phyloP scores from a whole-genome alignment of 345 rosid genomes.

The Citrus australasica region DNA sequence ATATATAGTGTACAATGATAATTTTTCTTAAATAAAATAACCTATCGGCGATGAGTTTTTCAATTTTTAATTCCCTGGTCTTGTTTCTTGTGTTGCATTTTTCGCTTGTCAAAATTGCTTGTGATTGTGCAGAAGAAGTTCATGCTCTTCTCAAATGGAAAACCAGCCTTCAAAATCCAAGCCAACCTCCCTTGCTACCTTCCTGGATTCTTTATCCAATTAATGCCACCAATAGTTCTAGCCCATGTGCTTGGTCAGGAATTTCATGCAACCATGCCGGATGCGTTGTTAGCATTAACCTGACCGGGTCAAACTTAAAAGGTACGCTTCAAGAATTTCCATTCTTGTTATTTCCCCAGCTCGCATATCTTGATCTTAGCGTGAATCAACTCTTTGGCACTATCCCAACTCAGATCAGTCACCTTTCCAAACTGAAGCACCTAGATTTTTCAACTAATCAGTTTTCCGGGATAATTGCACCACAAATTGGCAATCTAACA shows the following conservation, averaged over 20 bases:
- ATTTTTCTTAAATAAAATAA: not conserved
- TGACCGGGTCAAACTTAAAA: constrained; percentile 9
- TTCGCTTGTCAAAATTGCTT: constrained; percentile 1
- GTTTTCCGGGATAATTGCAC: constrained; percentile 17
- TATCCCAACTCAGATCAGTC: constrained; percentile 21
- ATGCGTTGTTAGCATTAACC: constrained; percentile 12
- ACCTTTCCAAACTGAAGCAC: constrained; percentile 19
- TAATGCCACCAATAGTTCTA: not conserved
- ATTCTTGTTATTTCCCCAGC: constrained; percentile 23
- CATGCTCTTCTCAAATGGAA: constrained; percentile 31
- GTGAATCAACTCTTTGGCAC: constrained; percentile 21
- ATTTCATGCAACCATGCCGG: constrained; percentile 13
- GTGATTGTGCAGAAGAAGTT: constrained; percentile 2
- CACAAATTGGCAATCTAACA: constrained; percentile 14
- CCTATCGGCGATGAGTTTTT: not conserved
- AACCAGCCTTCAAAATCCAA: constrained; percentile 16
- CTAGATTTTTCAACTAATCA: constrained; percentile 23
- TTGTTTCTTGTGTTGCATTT: not conserved
- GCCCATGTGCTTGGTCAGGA: constrained; percentile 21
- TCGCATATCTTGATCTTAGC: constrained; percentile 21
- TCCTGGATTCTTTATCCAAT: constrained; percentile 11
- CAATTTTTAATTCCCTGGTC: not conserved
- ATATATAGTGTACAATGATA: no score
- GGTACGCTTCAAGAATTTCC: constrained; percentile 26
- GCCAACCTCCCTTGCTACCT: not conserved